Conservation (phyloP, 148 eudicot species). For the Rhododendron griersonianum region DNA sequence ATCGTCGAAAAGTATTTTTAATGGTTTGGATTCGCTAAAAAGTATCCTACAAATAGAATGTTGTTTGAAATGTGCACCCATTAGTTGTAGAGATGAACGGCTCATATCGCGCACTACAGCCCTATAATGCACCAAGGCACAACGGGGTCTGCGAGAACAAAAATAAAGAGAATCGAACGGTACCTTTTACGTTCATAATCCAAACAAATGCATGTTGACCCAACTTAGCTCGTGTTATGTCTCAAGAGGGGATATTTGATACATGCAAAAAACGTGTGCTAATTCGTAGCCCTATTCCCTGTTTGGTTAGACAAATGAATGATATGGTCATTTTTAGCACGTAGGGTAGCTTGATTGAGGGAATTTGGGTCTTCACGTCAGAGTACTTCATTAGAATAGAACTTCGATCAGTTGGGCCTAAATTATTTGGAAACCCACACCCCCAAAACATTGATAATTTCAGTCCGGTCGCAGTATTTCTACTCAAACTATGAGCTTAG, state of each 20-base stretch:
- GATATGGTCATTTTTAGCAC: background rate
- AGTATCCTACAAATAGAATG: background rate
- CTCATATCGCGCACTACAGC: background rate
- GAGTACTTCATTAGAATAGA: no score
- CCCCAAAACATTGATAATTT: no score
- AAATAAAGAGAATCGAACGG: background rate
- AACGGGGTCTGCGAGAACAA: background rate
- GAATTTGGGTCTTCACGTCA: no score
- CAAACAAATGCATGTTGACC: background rate
- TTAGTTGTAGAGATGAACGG: background rate
- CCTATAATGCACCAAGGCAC: background rate
- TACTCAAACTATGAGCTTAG: no score
- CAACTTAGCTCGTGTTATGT: background rate
- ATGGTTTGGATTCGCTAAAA: background rate
- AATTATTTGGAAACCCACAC: no score
- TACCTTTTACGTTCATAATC: background rate
- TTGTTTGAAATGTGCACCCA: no score
- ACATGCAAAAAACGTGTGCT: background rate
- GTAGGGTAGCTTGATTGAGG: background rate
- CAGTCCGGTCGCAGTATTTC: no score
- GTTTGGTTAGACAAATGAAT: constrained; percentile 6
- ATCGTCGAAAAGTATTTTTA: no score
- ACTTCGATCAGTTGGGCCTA: no score
- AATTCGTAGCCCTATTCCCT: background rate
- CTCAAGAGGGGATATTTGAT: background rate